phyloP scores from a whole-genome alignment of 345 rosid species.

The Rhodamnia rubescens region DNA sequence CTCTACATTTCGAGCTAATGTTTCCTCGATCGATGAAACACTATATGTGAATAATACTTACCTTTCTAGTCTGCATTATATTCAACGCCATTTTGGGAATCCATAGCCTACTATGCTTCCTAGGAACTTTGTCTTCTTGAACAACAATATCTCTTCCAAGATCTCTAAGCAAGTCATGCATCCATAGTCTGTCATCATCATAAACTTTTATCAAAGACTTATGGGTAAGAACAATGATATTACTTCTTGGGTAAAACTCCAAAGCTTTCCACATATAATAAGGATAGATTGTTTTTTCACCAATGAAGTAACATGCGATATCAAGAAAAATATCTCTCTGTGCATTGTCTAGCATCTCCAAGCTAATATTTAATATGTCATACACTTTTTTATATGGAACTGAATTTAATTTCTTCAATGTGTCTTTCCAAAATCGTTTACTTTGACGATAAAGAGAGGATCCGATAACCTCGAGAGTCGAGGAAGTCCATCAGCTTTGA shows the following conservation, averaged over 20 bases:
- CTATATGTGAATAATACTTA: neutral
- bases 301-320: neutral
- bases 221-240: neutral
- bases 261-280: neutral
- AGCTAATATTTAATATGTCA: neutral
- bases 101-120: neutral
- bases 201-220: neutral
- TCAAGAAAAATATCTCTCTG: neutral
- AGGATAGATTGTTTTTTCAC: neutral
- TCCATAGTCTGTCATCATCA: neutral
- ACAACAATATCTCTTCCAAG: neutral
- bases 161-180: neutral
- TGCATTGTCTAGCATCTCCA: neutral
- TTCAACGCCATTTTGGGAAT: rapidly evolving
- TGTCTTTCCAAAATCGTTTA: neutral
- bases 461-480: neutral
- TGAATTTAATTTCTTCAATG: neutral
- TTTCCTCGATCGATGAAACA: no score
- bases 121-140: neutral
- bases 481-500: neutral
- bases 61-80: neutral
- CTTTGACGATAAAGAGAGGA: neutral
- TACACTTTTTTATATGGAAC: neutral
- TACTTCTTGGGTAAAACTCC: rapidly evolving
- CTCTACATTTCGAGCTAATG: no score